phyloP scores from a whole-genome alignment of 2,329 filamentous ascomycete species.

The Sporothrix brasiliensis region DNA sequence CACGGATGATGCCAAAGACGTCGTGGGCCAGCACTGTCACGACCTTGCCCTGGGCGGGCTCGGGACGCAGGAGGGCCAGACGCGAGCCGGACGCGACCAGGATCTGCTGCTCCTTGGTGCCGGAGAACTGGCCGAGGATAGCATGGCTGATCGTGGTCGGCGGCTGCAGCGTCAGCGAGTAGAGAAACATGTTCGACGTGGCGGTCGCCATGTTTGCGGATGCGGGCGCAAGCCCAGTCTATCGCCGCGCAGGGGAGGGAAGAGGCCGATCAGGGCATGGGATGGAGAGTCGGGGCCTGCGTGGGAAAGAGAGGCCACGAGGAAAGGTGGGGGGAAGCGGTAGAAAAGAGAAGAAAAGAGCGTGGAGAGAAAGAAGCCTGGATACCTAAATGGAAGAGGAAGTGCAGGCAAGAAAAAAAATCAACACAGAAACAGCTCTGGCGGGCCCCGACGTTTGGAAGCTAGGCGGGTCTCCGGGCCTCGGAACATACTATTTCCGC shows the following conservation, averaged over 20 bases:
- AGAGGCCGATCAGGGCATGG: conserved; percentile 28
- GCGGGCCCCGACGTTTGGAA: background rate
- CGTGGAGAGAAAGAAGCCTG: conserved; percentile 9
- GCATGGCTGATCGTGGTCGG: conserved; percentile 88
- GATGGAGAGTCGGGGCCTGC: conserved; percentile 14
- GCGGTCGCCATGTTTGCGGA: conserved; percentile 75
- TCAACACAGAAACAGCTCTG: conserved; percentile 32
- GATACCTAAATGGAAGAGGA: conserved; percentile 9
- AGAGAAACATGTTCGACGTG: conserved; percentile 97
- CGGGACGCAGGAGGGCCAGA: conserved; percentile 82
- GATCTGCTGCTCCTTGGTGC: conserved; percentile 97
- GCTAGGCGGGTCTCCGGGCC: conserved; percentile 18
- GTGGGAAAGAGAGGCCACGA: background rate
- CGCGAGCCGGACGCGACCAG: conserved; percentile 89
- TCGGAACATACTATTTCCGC: conserved; percentile 34
- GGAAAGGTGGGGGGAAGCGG: background rate
- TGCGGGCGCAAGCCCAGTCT: conserved; percentile 49
- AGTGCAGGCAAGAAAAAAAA: conserved; percentile 32
- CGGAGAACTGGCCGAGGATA: conserved; percentile 91
- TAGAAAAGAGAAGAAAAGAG: background rate
- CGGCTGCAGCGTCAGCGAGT: conserved; percentile 92
- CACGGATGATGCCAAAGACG: conserved; percentile 92
- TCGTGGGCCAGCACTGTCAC: conserved; percentile 86
- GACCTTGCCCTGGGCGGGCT: conserved; percentile 83
- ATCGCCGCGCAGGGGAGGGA: conserved; percentile 28